Percentiles rank a stretch among this genome's conserved stretches.
Conservation (phyloP, 495 filamentous ascomycete species). For the Aspergillus nanangensis region DNA sequence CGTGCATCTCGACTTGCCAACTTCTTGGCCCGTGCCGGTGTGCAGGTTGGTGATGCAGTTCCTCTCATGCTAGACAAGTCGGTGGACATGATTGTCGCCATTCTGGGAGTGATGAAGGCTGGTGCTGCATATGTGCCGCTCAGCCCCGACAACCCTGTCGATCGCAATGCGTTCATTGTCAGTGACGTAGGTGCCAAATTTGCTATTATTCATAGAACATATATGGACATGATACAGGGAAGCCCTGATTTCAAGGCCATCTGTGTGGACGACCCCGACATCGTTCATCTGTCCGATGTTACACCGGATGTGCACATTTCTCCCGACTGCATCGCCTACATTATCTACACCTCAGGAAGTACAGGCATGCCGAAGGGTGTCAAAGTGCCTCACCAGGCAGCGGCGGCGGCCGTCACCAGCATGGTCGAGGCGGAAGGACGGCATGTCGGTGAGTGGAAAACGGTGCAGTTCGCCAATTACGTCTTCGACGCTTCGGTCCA, state of each 20-base stretch:
- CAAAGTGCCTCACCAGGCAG: background rate
- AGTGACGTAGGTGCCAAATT: conserved; percentile 6
- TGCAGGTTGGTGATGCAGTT: conserved; percentile 10
- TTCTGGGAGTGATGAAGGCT: conserved; percentile 40
- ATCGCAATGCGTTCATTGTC: conserved; percentile 10
- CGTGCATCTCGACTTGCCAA: too few relatives aligned
- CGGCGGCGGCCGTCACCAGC: background rate
- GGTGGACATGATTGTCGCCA: conserved; percentile 34
- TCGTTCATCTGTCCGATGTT: conserved; percentile 9
- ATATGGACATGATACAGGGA: too few relatives aligned
- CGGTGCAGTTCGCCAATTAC: background rate
- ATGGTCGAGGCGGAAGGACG: background rate
- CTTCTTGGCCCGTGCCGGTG: background rate
- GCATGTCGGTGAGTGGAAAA: background rate
- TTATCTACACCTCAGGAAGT: background rate
- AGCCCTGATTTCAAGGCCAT: too few relatives aligned
- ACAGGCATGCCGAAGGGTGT: background rate
- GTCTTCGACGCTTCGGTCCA: background rate
- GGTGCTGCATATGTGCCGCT: conserved; percentile 46
- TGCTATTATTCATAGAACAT: too few relatives aligned
- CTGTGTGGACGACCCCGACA: too few relatives aligned
- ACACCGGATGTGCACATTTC: background rate
- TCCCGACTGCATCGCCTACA: background rate
- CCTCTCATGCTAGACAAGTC: conserved; percentile 45
- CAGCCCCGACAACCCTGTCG: conserved; percentile 41